A percentile compares a stretch with the other conserved stretches of the same genome.
Evolutionary conservation across 345 rosid species (phyloP).

Genomic region (Dimocarpus longan): DNA sequence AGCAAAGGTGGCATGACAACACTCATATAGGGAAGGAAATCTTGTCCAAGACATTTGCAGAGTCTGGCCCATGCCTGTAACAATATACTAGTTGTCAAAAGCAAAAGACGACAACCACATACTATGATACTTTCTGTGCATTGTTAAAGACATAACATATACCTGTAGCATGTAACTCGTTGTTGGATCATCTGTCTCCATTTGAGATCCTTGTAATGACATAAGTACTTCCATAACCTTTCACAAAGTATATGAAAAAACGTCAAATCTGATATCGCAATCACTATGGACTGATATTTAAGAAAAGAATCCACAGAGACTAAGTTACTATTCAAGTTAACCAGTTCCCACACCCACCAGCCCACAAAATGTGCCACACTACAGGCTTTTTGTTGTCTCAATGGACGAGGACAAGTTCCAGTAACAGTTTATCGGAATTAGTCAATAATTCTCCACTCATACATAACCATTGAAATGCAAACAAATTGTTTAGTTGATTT

Average conservation of each 20-base stretch:
- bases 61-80: constrained; percentile 98
- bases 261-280: background rate
- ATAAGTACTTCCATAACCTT: constrained; percentile 99
- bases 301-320: background rate
- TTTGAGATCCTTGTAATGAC: constrained; percentile 95
- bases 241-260: constrained; percentile 7
- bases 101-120: background rate
- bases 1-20: constrained; percentile 99
- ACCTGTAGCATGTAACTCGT: constrained; percentile 99
- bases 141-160: constrained; percentile 30
- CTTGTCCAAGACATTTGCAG: constrained; percentile 98
- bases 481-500: background rate
- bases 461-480: background rate
- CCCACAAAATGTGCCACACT: background rate
- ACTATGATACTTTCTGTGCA: constrained; percentile 9
- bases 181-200: constrained; percentile 99
- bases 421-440: background rate
- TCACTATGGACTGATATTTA: background rate
- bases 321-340: background rate
- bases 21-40: constrained; percentile 96
- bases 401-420: background rate
- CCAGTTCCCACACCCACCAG: background rate
- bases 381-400: background rate
- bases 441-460: background rate
- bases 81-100: constrained; percentile 17